Evolutionary conservation across 371 early-diverging fungal species (phyloP).

Genomic region (Umbelopsis sp.): DNA sequence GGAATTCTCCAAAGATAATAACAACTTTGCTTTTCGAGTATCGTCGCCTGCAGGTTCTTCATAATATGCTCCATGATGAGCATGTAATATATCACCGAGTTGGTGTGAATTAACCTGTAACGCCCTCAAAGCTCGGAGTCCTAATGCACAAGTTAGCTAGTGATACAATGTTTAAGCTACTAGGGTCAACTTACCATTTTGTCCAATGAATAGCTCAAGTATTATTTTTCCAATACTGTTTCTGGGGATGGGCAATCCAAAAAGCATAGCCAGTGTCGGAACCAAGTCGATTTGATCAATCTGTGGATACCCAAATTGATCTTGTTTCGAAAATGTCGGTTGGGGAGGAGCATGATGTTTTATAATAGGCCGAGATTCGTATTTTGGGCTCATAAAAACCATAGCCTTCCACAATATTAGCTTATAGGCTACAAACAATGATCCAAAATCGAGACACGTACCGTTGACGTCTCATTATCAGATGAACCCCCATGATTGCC

Average conservation of each 20-base stretch:
- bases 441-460: slow-evolving; percentile 34
- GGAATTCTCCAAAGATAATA: neutral
- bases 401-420: slow-evolving; percentile 38
- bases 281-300: slow-evolving; percentile 90
- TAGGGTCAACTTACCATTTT: slow-evolving; percentile 28
- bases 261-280: slow-evolving; percentile 81
- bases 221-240: slow-evolving; percentile 88
- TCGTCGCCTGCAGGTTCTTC: neutral
- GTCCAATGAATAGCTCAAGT: slow-evolving; percentile 58
- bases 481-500: slow-evolving; percentile 75
- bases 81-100: slow-evolving; percentile 49
- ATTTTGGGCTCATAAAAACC: slow-evolving; percentile 53
- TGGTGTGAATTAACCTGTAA: slow-evolving; percentile 69
- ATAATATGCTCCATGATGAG: slow-evolving; percentile 15
- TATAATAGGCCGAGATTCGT: slow-evolving; percentile 36
- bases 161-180: neutral
- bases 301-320: slow-evolving; percentile 31
- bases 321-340: neutral
- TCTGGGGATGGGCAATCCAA: slow-evolving; percentile 90
- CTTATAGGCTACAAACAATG: neutral
- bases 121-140: slow-evolving; percentile 48
- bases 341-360: slow-evolving; percentile 14
- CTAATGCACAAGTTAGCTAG: slow-evolving; percentile 18
- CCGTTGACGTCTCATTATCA: slow-evolving; percentile 62
- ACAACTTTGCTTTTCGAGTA: neutral